Evolutionary conservation across 345 rosid genomes (phyloP), one percentile per base, ranked within the genome.

Genomic region (Ailanthus altissimus): DNA sequence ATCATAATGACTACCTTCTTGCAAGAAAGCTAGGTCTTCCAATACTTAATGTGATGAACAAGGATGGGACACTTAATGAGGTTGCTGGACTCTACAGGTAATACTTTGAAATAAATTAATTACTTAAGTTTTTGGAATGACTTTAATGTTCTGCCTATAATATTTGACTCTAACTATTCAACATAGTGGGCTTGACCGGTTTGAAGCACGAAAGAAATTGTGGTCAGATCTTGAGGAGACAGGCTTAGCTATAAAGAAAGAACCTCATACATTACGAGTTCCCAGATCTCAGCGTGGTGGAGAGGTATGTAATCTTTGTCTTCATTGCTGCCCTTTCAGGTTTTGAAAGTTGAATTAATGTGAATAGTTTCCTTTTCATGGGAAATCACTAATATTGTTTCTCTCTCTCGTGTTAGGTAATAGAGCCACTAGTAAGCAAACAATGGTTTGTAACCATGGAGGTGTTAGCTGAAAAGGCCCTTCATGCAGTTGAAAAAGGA

Each of bases 261-360:
- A 90, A 84, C 81, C 90, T 26, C 86, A 91, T 77, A 93, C 86
- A 80, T 84, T 76, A 80, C 77, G 99, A 78, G 90, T 95, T 83
- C 99, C 99, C 58, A 90, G 98, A 81, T 95, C 99, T 51, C 98
- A 95, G 75, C 99, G 99, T 77, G 99, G 99, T 45, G 99, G 99
- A 82, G 99, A 95, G 89, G 99, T 95, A 79, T 11, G 88, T 81
- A 49, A 54, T 70, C 81, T 20, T 50, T 51, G 70, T 72, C 67
- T 56, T 79, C 40, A 59, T 12, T 49, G 74, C 51, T 32, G 45
- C 70, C 72, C 56, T 72, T 70, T 51, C 67, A 67, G 42, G 69
- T 73, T 60, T 80, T 71, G 16, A 59, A 26, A 56, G n/a, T 54
- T 57, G 13, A 43, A 67, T n/a, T n/a, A n/a, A n/a, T n/a, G n/a